These are phyloP conservation scores for Penicillium hesseltinei DNA, from an alignment of 2,329 filamentous ascomycete species.

Conservation along the genomic window DNA sequence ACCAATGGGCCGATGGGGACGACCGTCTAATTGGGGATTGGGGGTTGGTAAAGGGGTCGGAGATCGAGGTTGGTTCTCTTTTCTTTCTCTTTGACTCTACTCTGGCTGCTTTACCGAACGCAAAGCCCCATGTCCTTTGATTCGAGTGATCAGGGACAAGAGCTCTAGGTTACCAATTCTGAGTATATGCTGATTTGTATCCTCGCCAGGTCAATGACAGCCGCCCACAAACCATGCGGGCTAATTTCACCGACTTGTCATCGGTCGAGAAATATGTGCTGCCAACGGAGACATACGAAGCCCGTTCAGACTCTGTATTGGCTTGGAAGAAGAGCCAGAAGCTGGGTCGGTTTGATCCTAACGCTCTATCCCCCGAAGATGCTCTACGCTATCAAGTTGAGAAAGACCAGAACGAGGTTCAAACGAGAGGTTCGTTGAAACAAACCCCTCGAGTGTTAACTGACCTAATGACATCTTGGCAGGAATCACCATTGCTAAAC, in stretches of 20 bases:
- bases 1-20: conserved; percentile 67
- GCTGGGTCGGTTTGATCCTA: conserved; percentile 91
- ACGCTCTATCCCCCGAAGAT: conserved; percentile 70
- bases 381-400: conserved; percentile 67
- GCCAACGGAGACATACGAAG: conserved; percentile 81
- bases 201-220: conserved; percentile 68
- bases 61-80: conserved; percentile 41
- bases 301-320: conserved; percentile 81
- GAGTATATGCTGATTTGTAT: background rate
- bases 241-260: conserved; percentile 78
- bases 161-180: background rate
- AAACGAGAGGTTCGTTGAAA: conserved; percentile 57
- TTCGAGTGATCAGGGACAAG: background rate
- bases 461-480: conserved; percentile 1
- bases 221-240: conserved; percentile 70
- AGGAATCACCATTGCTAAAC: conserved; percentile 45
- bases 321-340: conserved; percentile 96
- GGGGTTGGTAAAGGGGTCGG: conserved; percentile 41
- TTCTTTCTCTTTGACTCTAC: background rate
- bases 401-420: conserved; percentile 59
- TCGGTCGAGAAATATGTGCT: conserved; percentile 87
- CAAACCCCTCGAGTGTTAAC: background rate
- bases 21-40: conserved; percentile 61
- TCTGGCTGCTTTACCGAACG: background rate
- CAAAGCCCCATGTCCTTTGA: background rate